Base-by-base conservation (phyloP, 371 early-diverging fungal species). In the Mortierella sp. region DNA sequence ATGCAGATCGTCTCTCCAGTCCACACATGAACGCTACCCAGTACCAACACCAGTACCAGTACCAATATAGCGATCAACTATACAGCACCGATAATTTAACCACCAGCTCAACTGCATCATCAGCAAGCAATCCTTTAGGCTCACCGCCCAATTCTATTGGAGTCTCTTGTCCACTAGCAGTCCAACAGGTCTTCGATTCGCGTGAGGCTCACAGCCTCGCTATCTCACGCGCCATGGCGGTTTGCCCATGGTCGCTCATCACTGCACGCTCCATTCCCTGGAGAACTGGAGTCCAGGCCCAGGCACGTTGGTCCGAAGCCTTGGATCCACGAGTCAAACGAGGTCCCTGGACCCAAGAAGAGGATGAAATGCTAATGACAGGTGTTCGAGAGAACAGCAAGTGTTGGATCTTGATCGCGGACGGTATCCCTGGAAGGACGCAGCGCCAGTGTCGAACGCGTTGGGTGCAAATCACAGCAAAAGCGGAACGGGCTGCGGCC, bases 301-400 rank as follows among this genome's bases (percentile, higher is more conserved):
- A 90, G 61, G 91, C 93, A 18, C 84, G 91, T 8, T 92, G 90
- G 86, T 85, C 87, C 6, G 93, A 92, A 69, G 89, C 93, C 6
- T 56, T 92, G 12, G 90, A 92, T 59, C 93, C 93, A 3, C 72
- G 67, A 21, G 88, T 89, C 14, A 80, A 88, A 7, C 89, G 88
- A 48, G 93, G 90, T 0, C 86, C 87, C 58, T 93, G 93, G 93
- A 79, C 81, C 13, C 61, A 63, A 0, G 86, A 86, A 14, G 93
- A 93, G 80, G 93, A 91, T 53, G 67, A 48, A 4, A 39, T 87
- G 23, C 58, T 93, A 55, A 53, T 81, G 41, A 66, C 81, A 42
- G 90, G 88, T 9, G 84, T 87, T 5, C 72, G 67, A 13, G 51
- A 71, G 53, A 82, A 72, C 64, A 87, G 89, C 7, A 82, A 86